Conservation (phyloP, 139 green algal genomes). For the Picocystis salinarum region DNA sequence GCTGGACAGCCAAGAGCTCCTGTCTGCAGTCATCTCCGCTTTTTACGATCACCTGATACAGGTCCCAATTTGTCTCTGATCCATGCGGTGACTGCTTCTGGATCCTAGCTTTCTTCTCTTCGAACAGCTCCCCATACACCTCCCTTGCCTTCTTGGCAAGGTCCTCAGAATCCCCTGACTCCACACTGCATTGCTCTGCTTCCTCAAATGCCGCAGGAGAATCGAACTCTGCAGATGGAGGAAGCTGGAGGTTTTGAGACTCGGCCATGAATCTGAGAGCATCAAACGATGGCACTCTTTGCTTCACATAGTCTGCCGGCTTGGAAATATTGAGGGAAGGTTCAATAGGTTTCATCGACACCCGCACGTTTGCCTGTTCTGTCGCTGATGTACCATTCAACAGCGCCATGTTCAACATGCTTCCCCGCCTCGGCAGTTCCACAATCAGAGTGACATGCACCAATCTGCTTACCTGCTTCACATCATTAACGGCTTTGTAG, state of each 20-base stretch:
- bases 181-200: too few relatives aligned
- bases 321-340: too few relatives aligned
- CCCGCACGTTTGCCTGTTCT: too few relatives aligned
- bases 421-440: too few relatives aligned
- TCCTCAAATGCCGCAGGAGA: constrained; percentile 1
- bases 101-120: constrained; percentile 28
- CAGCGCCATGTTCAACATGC: too few relatives aligned
- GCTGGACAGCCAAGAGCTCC: constrained; percentile 88
- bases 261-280: neutral
- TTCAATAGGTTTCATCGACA: too few relatives aligned
- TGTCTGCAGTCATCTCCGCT: constrained; percentile 90
- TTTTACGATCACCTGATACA: constrained; percentile 94
- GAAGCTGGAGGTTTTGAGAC: neutral
- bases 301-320: too few relatives aligned
- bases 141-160: neutral
- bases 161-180: too few relatives aligned
- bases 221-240: too few relatives aligned
- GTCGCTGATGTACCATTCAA: too few relatives aligned
- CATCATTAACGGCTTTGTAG: constrained; percentile 3
- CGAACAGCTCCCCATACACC: constrained; percentile 54
- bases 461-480: too few relatives aligned
- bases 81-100: constrained; percentile 52
- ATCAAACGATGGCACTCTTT: neutral
- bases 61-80: constrained; percentile 50
- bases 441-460: too few relatives aligned